These are phyloP conservation scores for Amanita pallidorosea DNA, from an alignment of 768 basidiomycete genomes.

Conservation along the genomic window DNA sequence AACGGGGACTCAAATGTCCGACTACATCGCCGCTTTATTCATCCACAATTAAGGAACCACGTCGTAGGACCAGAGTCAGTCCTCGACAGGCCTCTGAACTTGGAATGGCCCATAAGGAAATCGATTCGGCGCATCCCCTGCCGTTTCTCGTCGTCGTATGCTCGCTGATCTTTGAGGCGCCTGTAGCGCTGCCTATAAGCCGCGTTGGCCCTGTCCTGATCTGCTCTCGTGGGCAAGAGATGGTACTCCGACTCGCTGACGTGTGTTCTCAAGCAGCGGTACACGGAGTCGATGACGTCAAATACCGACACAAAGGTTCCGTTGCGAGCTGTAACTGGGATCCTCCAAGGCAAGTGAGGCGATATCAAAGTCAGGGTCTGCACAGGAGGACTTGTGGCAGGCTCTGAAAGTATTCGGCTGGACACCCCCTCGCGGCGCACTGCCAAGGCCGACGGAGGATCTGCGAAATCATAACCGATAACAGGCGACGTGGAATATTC, in stretches of 20 bases:
- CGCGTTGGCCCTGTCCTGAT: conserved; percentile 24
- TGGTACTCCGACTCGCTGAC: conserved; percentile 29
- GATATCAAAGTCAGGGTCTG: conserved; percentile 16
- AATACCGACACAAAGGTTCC: conserved; percentile 21
- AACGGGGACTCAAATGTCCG: background rate
- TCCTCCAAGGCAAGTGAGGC: conserved; percentile 23
- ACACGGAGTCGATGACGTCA: conserved; percentile 23
- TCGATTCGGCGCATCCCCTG: conserved; percentile 49
- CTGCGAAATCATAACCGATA: conserved; percentile 19
- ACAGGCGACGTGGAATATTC: conserved; percentile 11
- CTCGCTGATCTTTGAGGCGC: conserved; percentile 20
- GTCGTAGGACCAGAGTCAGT: conserved; percentile 19
- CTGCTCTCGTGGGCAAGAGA: conserved; percentile 21
- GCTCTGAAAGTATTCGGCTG: conserved; percentile 17
- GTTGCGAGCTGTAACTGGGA: conserved; percentile 20
- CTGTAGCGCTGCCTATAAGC: conserved; percentile 40
- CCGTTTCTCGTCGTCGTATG: conserved; percentile 33
- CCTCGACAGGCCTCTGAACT: conserved; percentile 35
- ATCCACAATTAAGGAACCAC: conserved; percentile 17
- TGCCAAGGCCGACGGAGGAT: conserved; percentile 17
- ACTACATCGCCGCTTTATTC: background rate
- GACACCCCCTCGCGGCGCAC: conserved; percentile 14
- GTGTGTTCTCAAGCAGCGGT: conserved; percentile 3
- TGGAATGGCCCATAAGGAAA: conserved; percentile 35
- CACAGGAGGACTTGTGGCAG: conserved; percentile 23